Percentiles rank a stretch among this genome's conserved stretches.
phyloP scores from a whole-genome alignment of 257 asterid genomes.

The Rehmannia glutinosa region DNA sequence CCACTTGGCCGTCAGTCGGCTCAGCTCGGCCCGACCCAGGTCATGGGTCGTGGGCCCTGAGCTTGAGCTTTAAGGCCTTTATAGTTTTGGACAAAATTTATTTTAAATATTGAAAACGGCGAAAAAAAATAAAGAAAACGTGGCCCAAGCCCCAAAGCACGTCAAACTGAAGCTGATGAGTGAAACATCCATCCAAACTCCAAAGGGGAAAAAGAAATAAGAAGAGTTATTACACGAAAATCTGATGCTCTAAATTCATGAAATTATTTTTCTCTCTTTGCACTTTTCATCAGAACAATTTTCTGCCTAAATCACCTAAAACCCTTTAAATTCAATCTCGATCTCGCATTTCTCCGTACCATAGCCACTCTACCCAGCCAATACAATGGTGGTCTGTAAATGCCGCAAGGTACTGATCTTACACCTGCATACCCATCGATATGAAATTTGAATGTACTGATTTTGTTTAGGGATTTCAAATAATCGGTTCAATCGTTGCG shows the following conservation, averaged over 20 bases:
- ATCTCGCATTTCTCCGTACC: slow-evolving; percentile 8
- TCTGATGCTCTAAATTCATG: slow-evolving; percentile 14
- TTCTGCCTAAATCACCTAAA: slow-evolving; percentile 16
- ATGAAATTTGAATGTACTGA: neutral
- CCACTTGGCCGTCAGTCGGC: no score
- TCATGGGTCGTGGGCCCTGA: no score
- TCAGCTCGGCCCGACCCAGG: no score
- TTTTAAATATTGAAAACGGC: no score
- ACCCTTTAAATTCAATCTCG: slow-evolving; percentile 40
- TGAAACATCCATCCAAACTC: no score
- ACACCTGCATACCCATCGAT: neutral
- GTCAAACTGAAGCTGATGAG: no score
- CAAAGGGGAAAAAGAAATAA: neutral
- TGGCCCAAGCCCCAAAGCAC: no score
- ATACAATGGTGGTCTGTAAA: slow-evolving; percentile 97
- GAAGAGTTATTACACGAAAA: neutral
- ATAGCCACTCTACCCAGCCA: slow-evolving; percentile 22
- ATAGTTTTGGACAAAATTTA: no score
- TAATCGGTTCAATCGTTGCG: neutral
- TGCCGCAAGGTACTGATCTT: slow-evolving; percentile 79
- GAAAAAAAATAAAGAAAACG: no score
- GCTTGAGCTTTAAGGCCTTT: no score
- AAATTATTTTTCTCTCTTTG: neutral
- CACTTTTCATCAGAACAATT: neutral
- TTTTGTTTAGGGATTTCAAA: neutral